Conservation (phyloP, 495 filamentous ascomycete genomes). For the Podospora fimiseda region DNA sequence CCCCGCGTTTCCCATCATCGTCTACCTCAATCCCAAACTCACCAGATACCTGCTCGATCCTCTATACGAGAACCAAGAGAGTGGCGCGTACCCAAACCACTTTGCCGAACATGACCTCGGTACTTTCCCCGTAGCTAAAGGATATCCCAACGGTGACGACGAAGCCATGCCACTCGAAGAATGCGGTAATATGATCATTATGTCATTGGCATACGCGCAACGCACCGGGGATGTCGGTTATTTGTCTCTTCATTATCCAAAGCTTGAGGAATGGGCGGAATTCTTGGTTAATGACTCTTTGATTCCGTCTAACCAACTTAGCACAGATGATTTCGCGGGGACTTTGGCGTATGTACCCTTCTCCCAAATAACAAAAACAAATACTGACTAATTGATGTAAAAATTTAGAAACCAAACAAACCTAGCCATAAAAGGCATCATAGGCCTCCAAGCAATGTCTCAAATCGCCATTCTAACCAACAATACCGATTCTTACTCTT, state of each 20-base stretch:
- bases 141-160: constrained; percentile 74
- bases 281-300: constrained; percentile 79
- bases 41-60: constrained; percentile 84
- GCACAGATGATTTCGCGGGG: constrained; percentile 91
- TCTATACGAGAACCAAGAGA: constrained; percentile 81
- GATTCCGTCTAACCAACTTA: constrained; percentile 77
- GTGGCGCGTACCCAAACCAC: constrained; percentile 80
- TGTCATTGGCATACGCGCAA: constrained; percentile 62
- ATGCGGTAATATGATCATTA: constrained; percentile 92
- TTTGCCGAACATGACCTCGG: constrained; percentile 91
- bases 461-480: constrained; percentile 61
- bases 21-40: constrained; percentile 80
- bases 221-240: constrained; percentile 37
- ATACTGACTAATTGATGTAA: neutral
- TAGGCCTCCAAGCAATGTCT: constrained; percentile 91
- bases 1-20: constrained; percentile 80
- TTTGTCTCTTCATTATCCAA: constrained; percentile 52
- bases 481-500: constrained; percentile 53
- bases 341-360: constrained; percentile 47
- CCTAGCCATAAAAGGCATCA: constrained; percentile 86
- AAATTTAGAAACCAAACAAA: constrained; percentile 71
- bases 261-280: constrained; percentile 81
- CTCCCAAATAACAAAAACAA: neutral
- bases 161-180: constrained; percentile 96
- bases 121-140: constrained; percentile 85